Percentiles rank a stretch among this genome's conserved stretches.
Evolutionary conservation across 352 stramenopile genomes (phyloP).

Genomic region (Globisporangium echinulatum): DNA sequence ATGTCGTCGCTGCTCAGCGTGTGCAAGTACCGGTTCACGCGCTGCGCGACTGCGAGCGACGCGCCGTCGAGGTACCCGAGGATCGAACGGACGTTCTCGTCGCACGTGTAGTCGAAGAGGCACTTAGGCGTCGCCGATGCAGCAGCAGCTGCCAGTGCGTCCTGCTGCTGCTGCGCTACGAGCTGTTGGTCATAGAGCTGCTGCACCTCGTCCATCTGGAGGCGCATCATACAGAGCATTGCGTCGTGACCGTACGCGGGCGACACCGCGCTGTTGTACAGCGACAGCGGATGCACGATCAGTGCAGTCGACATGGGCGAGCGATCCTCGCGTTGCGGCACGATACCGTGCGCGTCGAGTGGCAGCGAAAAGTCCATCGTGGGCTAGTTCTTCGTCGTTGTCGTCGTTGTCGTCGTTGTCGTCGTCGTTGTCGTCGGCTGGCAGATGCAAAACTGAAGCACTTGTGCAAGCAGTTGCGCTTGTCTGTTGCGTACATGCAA

Average conservation of each 20-base stretch:
- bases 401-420: not conserved
- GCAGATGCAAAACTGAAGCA: constrained; percentile 8
- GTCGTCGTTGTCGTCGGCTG: not conserved
- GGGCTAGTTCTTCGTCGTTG: not conserved
- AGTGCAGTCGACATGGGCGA: constrained; percentile 22
- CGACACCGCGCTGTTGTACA: constrained; percentile 25
- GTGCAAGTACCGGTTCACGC: constrained; percentile 54
- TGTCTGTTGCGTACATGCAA: not conserved
- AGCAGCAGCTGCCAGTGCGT: not conserved
- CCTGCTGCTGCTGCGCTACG: constrained; percentile 4
- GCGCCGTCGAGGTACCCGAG: constrained; percentile 63
- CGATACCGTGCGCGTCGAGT: constrained; percentile 7
- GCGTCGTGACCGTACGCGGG: constrained; percentile 31
- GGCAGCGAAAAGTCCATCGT: constrained; percentile 12
- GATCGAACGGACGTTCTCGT: constrained; percentile 61
- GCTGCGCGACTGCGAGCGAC: constrained; percentile 50
- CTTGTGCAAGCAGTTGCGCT: not conserved
- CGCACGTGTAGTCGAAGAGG: constrained; percentile 68
- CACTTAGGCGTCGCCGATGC: constrained; percentile 12
- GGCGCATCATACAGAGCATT: constrained; percentile 21
- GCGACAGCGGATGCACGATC: constrained; percentile 65
- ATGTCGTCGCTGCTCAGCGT: constrained; percentile 45
- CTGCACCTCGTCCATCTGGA: constrained; percentile 29
- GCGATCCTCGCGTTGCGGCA: not conserved
- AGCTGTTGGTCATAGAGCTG: constrained; percentile 12